phyloP scores from a whole-genome alignment of 1,284 basidiomycete species.

The Sporisorium iseilematis-ciliati region DNA sequence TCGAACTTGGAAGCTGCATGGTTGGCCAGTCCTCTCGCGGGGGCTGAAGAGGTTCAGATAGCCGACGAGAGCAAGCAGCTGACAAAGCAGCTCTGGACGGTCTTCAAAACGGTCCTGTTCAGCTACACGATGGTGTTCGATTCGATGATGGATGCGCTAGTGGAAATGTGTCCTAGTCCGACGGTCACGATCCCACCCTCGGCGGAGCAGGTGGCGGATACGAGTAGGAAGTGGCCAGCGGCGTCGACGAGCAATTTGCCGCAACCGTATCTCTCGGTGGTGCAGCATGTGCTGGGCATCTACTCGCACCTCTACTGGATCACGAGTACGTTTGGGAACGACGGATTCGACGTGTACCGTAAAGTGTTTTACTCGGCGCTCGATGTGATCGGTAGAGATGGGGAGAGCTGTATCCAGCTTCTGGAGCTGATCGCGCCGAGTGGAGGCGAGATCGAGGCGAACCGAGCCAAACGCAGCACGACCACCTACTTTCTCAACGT shows the following conservation, averaged over 20 bases:
- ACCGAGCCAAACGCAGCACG: slow-evolving; percentile 33
- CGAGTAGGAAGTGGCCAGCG: slow-evolving; percentile 37
- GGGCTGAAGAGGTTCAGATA: slow-evolving; percentile 38
- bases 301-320: slow-evolving; percentile 64
- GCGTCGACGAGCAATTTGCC: slow-evolving; percentile 61
- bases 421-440: slow-evolving; percentile 39
- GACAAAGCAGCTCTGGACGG: slow-evolving; percentile 59
- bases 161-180: slow-evolving; percentile 66
- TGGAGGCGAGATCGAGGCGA: slow-evolving; percentile 19
- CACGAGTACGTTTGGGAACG: slow-evolving; percentile 63
- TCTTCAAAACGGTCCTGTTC: slow-evolving; percentile 66
- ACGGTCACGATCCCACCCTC: slow-evolving; percentile 47
- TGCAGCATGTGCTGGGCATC: slow-evolving; percentile 51
- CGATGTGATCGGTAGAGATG: slow-evolving; percentile 64
- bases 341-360: slow-evolving; percentile 64
- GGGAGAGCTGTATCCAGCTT: slow-evolving; percentile 53
- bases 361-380: slow-evolving; percentile 66
- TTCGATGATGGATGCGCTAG: slow-evolving; percentile 61
- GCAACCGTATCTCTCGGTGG: slow-evolving; percentile 48
- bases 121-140: slow-evolving; percentile 67
- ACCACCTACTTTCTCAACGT: slow-evolving; percentile 64
- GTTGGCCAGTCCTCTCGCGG: slow-evolving; percentile 44
- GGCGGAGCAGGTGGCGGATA: slow-evolving; percentile 8
- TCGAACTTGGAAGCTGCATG: slow-evolving; percentile 33
- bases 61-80: slow-evolving; percentile 29